phyloP scores from a whole-genome alignment of 495 filamentous ascomycete species.

The Penicillium longicatenatum region DNA sequence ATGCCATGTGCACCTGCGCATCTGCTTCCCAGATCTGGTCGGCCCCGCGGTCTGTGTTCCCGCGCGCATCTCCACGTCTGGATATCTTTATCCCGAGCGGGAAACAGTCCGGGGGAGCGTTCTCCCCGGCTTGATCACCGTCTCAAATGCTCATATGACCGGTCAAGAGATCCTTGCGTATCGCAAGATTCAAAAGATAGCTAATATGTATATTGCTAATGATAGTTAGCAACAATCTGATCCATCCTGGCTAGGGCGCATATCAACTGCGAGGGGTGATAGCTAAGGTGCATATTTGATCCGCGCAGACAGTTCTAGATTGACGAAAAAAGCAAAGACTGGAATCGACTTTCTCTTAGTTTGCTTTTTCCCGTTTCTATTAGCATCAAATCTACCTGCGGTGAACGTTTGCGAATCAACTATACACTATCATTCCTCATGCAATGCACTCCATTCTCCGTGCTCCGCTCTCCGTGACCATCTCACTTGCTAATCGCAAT shows the following conservation, averaged over 20 bases:
- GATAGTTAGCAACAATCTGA: constrained; percentile 17
- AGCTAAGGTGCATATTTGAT: not conserved
- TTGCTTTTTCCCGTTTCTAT: not conserved
- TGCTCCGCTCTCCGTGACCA: not conserved
- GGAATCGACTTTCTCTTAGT: not conserved
- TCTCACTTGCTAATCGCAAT: constrained; percentile 3
- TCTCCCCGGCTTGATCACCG: constrained; percentile 4
- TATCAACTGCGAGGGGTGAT: constrained; percentile 22
- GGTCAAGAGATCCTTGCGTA: not conserved
- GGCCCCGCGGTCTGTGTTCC: constrained; percentile 7
- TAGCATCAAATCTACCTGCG: not conserved
- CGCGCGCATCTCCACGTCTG: constrained; percentile 11
- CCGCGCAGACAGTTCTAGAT: constrained; percentile 8
- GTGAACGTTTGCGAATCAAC: not conserved
- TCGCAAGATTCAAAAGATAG: not conserved
- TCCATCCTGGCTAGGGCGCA: constrained; percentile 7
- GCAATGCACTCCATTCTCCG: not conserved
- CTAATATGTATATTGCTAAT: constrained; percentile 16
- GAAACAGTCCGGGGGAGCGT: constrained; percentile 23
- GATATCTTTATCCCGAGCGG: constrained; percentile 11
- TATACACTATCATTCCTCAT: no score
- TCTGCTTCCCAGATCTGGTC: constrained; percentile 17
- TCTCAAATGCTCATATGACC: not conserved
- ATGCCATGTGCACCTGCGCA: constrained; percentile 3
- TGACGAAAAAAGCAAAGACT: constrained; percentile 3